phyloP scores from a whole-genome alignment of 1,284 basidiomycete genomes.

The Cryptococcus sp. region DNA sequence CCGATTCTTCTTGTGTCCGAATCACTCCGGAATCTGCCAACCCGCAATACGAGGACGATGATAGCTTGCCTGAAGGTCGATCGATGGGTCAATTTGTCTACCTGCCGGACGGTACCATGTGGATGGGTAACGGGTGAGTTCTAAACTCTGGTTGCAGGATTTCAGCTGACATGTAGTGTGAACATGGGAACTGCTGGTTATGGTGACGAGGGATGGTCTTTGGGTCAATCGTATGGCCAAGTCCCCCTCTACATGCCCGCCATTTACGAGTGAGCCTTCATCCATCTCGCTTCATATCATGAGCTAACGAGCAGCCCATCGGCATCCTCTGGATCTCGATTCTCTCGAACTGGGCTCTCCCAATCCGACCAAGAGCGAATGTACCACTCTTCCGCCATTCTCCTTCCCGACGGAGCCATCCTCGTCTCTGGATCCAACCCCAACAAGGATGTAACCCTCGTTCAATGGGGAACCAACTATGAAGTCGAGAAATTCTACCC shows the following conservation, averaged over 20 bases:
- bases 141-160: neutral
- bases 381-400: slow-evolving; percentile 80
- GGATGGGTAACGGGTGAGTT: slow-evolving; percentile 57
- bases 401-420: slow-evolving; percentile 80
- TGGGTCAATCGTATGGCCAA: slow-evolving; percentile 43
- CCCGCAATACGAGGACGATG: slow-evolving; percentile 59
- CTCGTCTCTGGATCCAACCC: slow-evolving; percentile 72
- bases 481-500: slow-evolving; percentile 47
- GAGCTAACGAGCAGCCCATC: slow-evolving; percentile 43
- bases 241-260: slow-evolving; percentile 41
- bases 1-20: slow-evolving; percentile 48
- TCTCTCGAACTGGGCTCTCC: slow-evolving; percentile 64
- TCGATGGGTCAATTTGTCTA: slow-evolving; percentile 69
- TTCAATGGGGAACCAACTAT: slow-evolving; percentile 42
- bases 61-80: slow-evolving; percentile 63
- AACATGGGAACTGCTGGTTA: slow-evolving; percentile 40
- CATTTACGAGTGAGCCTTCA: slow-evolving; percentile 56
- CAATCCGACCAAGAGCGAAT: slow-evolving; percentile 63
- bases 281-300: no score
- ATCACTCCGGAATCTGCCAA: slow-evolving; percentile 71
- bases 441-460: slow-evolving; percentile 63
- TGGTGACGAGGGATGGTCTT: slow-evolving; percentile 42
- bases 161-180: slow-evolving; percentile 6
- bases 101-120: slow-evolving; percentile 45
- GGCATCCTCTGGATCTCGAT: slow-evolving; percentile 60